Conservation (phyloP, 192 early-diverging fungal genomes). For the Backusella morwellensis region DNA sequence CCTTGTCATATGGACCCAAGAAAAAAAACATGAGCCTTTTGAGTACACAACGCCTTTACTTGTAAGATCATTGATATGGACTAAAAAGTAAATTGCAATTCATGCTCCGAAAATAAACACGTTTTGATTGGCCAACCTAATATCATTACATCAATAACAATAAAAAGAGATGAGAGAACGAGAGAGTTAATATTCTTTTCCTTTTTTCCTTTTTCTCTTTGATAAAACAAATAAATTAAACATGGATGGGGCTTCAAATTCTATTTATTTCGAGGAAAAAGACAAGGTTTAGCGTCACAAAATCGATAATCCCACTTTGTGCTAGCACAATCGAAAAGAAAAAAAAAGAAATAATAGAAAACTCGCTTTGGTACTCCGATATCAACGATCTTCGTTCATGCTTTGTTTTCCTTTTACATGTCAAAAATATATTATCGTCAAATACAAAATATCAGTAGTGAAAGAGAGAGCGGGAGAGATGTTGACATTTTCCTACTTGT, state of each 20-base stretch:
- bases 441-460: too few species aligned
- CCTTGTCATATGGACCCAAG: neutral
- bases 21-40: neutral
- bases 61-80: neutral
- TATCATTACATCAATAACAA: neutral
- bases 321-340: neutral
- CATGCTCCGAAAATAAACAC: neutral
- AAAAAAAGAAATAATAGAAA: neutral
- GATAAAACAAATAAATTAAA: too few species aligned
- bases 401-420: too few species aligned
- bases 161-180: neutral
- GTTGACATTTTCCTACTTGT: too few species aligned
- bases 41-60: neutral
- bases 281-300: neutral
- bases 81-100: neutral
- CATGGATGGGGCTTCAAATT: too few species aligned
- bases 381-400: too few species aligned
- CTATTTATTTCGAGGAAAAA: neutral
- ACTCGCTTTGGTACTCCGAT: neutral
- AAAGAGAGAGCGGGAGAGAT: too few species aligned
- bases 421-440: too few species aligned
- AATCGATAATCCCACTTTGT: neutral
- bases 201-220: neutral
- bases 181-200: neutral
- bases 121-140: neutral